Evolutionary conservation across 345 rosid species (phyloP).

Genomic region (Barbarea vulgaris): DNA sequence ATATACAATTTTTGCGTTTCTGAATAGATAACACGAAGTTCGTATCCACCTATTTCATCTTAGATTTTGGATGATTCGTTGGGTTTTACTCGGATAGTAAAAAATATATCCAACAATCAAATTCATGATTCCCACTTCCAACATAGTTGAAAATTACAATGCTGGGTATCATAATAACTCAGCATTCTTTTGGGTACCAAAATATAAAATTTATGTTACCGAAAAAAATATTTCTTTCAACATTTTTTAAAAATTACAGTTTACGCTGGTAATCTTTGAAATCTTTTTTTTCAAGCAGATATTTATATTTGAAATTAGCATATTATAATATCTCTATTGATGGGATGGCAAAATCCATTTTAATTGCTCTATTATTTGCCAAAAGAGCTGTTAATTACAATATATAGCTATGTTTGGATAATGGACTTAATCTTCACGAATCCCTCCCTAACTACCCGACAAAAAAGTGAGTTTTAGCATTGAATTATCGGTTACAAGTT

Average conservation of each 20-base stretch:
- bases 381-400: not conserved
- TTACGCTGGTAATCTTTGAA: not conserved
- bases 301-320: not conserved
- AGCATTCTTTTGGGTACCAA: not conserved
- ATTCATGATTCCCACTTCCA: not conserved
- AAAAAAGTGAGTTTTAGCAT: slow-evolving; percentile 8
- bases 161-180: not conserved
- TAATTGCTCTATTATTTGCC: not conserved
- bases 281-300: not conserved
- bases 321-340: not conserved
- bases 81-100: too few relatives aligned
- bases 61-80: too few relatives aligned
- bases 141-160: not conserved
- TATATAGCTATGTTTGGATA: slow-evolving; percentile 6
- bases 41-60: too few relatives aligned
- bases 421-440: not conserved
- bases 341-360: slow-evolving; percentile 1
- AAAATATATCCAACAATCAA: too few relatives aligned
- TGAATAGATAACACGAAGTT: too few relatives aligned
- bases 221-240: not conserved
- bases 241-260: not conserved
- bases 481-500: slow-evolving; percentile 13
- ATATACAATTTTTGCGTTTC: too few relatives aligned
- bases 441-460: slow-evolving; percentile 14
- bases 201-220: not conserved